These are phyloP conservation scores for Naumovozyma dairenensis DNA, from an alignment of 805 yeast species.

Conservation along the genomic window DNA sequence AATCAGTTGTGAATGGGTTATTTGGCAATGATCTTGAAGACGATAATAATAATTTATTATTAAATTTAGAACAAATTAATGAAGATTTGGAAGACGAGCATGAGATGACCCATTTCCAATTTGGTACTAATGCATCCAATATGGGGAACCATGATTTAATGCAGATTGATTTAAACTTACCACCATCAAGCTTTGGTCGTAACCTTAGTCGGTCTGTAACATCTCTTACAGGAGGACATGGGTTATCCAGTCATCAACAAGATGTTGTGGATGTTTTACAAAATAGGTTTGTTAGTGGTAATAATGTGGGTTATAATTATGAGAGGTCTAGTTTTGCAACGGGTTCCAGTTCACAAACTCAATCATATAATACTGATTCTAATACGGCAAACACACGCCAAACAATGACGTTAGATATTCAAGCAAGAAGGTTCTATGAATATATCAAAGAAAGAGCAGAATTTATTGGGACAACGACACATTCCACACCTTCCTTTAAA, in stretches of 20 bases:
- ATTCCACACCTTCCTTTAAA: slow-evolving; percentile 11
- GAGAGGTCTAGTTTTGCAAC: no score
- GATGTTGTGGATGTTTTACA: slow-evolving; percentile 19
- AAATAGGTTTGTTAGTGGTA: no score
- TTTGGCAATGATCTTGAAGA: neutral
- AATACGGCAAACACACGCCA: no score
- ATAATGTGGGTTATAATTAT: no score
- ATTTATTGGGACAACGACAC: slow-evolving; percentile 13
- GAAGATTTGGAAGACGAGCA: slow-evolving; percentile 20
- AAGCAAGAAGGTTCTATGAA: slow-evolving; percentile 22
- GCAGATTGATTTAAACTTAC: slow-evolving; percentile 20
- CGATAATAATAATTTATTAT: slow-evolving; percentile 8
- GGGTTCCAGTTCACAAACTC: no score
- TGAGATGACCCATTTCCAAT: slow-evolving; percentile 1
- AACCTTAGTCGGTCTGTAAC: slow-evolving; percentile 13
- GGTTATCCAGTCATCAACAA: slow-evolving; percentile 1
- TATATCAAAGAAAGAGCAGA: slow-evolving; percentile 20
- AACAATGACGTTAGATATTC: slow-evolving; percentile 15
- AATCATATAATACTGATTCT: no score
- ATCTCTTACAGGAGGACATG: slow-evolving; percentile 7
- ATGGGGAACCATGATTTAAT: slow-evolving; percentile 8
- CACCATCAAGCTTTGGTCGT: slow-evolving; percentile 27
- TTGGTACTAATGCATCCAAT: neutral
- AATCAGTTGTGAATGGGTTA: neutral
- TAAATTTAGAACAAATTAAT: slow-evolving; percentile 24